Percentiles rank a stretch among this genome's conserved stretches.
These are phyloP conservation scores for Discostella stelligeroides DNA, from an alignment of 108 stramenopile species.

Conservation along the genomic window DNA sequence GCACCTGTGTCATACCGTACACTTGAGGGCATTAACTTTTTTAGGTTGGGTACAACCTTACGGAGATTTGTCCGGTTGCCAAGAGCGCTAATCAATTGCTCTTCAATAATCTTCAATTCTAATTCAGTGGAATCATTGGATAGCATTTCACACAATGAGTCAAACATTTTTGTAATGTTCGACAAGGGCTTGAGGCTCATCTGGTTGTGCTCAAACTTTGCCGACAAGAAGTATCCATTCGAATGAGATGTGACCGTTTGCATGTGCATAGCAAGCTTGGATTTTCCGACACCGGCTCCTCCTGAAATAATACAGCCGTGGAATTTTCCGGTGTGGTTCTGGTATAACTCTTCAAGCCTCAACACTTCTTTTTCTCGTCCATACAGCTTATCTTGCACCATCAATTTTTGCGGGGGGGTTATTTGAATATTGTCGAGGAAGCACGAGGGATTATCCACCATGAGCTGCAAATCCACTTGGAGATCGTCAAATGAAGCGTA, in stretches of 20 bases:
- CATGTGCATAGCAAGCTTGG: slow-evolving; percentile 17
- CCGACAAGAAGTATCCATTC: slow-evolving; percentile 18
- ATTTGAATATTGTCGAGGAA: slow-evolving; percentile 27
- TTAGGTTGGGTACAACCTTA: slow-evolving; percentile 15
- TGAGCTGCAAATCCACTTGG: slow-evolving; percentile 22
- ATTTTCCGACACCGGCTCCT: slow-evolving; percentile 31
- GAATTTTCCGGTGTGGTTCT: background rate
- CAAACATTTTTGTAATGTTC: slow-evolving; percentile 15
- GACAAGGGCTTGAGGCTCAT: slow-evolving; percentile 18
- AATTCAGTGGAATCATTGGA: slow-evolving; percentile 9
- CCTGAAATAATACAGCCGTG: slow-evolving; percentile 20
- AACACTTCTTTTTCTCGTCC: slow-evolving; percentile 24
- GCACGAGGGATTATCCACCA: slow-evolving; percentile 15
- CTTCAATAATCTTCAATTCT: background rate
- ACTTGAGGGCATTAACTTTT: slow-evolving; percentile 12
- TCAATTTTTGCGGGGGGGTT: background rate
- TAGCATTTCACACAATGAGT: slow-evolving; percentile 18
- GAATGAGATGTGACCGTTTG: background rate
- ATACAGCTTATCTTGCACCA: slow-evolving; percentile 20
- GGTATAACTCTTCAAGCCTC: slow-evolving; percentile 9
- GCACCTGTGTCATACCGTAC: background rate
- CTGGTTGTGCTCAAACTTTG: slow-evolving; percentile 37
- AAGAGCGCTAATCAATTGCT: slow-evolving; percentile 11
- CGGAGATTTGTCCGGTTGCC: slow-evolving; percentile 6
- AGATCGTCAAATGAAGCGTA: slow-evolving; percentile 29